Base-by-base conservation (phyloP, 2,329 filamentous ascomycete genomes). In the Aspergillus sp. region DNA sequence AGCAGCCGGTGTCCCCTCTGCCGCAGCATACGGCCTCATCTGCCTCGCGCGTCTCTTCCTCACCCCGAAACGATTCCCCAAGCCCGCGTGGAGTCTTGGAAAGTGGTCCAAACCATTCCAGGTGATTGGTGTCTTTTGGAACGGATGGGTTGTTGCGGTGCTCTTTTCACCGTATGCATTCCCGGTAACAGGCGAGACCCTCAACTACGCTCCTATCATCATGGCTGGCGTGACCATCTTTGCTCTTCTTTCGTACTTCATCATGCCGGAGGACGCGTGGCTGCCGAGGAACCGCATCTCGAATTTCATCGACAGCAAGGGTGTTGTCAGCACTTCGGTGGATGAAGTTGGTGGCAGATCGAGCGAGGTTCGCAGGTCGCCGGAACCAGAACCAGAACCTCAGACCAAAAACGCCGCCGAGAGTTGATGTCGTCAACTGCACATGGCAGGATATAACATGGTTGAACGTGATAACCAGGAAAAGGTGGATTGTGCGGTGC, bases 181-280 rank as follows among this genome's bases (percentile, higher is more conserved):
- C 38, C 79, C 79, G 0, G 79, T 81, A 1, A 68, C 67, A 0
- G 77, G 72, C 1, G 64, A 73, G 17, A 79, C 71, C 5, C 58
- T 81, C 13, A 81, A 81, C 58, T 81, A 79, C 60, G 80, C 80
- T 0, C 80, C 80, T 0, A 78, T 82, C 12, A 82, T 82, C 56
- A 81, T 83, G 78, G 76, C 65, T 3, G 73, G 69, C 2, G 78
- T 81, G 3, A 83, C 80, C 0, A 75, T 82, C 34, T 71, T 82
- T 39, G 80, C 79, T 0, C 51, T 81, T 15, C 55, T 79, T 20
- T 80, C 79, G 8, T 81, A 79, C 74, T 79, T 76, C 66, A 36
- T 80, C n/a, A 78, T 78, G 59, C 79, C 80, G 0, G 74, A 77
- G 43, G 76, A 77, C 3, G 68, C 71, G 1, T 82, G 79, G 79